Base-by-base conservation (phyloP, 1,139 yeast genomes). In the Tardiomyces depauwii region DNA sequence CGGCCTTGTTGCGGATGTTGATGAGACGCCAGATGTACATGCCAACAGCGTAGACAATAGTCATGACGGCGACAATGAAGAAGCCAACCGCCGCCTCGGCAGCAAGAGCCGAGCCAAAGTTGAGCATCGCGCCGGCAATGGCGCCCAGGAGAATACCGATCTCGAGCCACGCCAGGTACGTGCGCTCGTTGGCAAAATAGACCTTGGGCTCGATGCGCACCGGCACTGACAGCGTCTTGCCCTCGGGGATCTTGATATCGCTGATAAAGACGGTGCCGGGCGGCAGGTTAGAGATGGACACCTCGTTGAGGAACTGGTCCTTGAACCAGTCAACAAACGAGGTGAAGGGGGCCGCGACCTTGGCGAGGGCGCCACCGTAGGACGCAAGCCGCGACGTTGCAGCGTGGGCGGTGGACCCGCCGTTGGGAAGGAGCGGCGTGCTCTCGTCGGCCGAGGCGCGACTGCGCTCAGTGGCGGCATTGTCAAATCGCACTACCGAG, bases 121-220 rank as follows among this genome's bases (percentile, higher is more conserved):
- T 89, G 57, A 91, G 76, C 59, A 91, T 72, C 45, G 96, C 96
- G 51, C 91, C 89, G 49, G 96, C 96, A 57, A 91, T 76, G 41
- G 96, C 91, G 12, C 97, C 96, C 53, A 91, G 73, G 58, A 91
- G 79, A 49, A 93, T 95, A 23, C 97, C 89, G 71, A 91, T 88
- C 66, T 91, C 94, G 56, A 91, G 76, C 97, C 98, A 91, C 38
- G 96, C 84, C 52, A 91, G 74, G 65, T 91, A 91, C 1, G 98
- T 91, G 73, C 99, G 84, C 69, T 91, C 99, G 64, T 91, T 91
- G 57, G 98, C 98, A 63, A 91, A 91, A 70, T 91, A 93, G 21
- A 91, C 98, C 67, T 91, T 91, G 53, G 99, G 99, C 65, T 91
- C 99, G 23, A 91, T 95, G 56, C 99, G 78, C 25, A 96, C 95